Evolutionary conservation across 129 eudicot species (phyloP).

Genomic region (Flaveria bidentis): DNA sequence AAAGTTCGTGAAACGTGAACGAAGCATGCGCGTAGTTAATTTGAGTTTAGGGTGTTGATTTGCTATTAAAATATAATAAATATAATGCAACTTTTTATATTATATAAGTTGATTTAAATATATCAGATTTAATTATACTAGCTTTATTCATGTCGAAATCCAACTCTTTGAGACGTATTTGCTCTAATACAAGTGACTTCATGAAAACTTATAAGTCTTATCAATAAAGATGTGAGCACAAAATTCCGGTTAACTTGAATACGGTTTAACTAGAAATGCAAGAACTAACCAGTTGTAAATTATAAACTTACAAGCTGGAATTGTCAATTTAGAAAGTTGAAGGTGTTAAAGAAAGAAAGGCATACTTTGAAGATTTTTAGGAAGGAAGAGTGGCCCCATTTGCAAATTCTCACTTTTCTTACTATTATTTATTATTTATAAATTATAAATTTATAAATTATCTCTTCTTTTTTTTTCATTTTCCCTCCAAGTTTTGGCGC

Average conservation of each 20-base stretch:
- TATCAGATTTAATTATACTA: neutral
- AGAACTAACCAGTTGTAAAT: neutral
- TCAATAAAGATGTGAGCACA: too few relatives aligned
- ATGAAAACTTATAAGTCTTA: too few relatives aligned
- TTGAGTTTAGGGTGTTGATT: neutral
- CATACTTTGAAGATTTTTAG: slow-evolving; percentile 23
- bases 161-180: too few relatives aligned
- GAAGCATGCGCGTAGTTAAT: neutral
- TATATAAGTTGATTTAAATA: neutral
- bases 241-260: neutral
- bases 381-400: slow-evolving; percentile 28
- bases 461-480: neutral
- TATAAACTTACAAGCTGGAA: neutral
- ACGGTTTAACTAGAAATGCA: neutral
- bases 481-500: slow-evolving; percentile 38
- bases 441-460: neutral
- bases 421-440: neutral
- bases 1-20: neutral
- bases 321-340: slow-evolving; percentile 1
- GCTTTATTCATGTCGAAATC: too few relatives aligned
- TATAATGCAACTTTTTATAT: neutral
- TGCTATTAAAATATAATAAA: neutral
- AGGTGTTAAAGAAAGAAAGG: neutral
- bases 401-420: slow-evolving; percentile 22
- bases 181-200: too few relatives aligned